Evolutionary conservation across 1,284 basidiomycete species (phyloP), one percentile per base, ranked within the genome.

Genomic region (Cryptococcus sp.): DNA sequence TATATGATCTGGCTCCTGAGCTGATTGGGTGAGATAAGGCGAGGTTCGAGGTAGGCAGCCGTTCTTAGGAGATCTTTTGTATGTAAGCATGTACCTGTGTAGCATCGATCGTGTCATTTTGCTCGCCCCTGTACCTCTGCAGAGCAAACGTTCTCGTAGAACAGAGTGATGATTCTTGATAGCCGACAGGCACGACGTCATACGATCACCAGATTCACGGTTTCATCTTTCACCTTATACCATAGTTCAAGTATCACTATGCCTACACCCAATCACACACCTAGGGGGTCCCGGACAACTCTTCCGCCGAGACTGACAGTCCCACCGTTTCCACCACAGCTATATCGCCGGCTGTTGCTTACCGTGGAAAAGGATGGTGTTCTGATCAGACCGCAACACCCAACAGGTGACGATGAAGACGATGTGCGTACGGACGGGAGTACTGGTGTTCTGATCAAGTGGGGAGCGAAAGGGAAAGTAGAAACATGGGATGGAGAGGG

Each of bases 251-350:
- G 36, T n/a, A 4, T 5, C 36, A 7, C 16, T 14, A 39, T 39
- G 36, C 36, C 36, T 7, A 39, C 36, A 7, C 36, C 36, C 4
- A 39, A 39, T 39, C 47, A 19, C 37, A 40, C 47, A 22, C 36
- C 22, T 3, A 19, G 21, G 9, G 41, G 41, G n/a, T 43, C 41
- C 4, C 19, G 19, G 4, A 13, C 59, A 10, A 52, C 59, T 19
- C 65, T 73, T 2, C 70, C 70, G 0, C 63, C 69, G 0, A 61
- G 69, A 24, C 62, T 70, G 43, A 65, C 62, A 2, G 67, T 75
- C 9, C 73, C 73, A 13, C 71, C 73, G 0, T 49, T 70, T 2
- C 73, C 72, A 1, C 69, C 67, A 0, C 53, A 59, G 1, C 63
- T 74, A 14, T 69, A 75, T 48, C 63, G 68, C 14, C 61, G 57